These are phyloP conservation scores for Begonia masoniana DNA, from an alignment of 306 rosid genomes.

Conservation along the genomic window DNA sequence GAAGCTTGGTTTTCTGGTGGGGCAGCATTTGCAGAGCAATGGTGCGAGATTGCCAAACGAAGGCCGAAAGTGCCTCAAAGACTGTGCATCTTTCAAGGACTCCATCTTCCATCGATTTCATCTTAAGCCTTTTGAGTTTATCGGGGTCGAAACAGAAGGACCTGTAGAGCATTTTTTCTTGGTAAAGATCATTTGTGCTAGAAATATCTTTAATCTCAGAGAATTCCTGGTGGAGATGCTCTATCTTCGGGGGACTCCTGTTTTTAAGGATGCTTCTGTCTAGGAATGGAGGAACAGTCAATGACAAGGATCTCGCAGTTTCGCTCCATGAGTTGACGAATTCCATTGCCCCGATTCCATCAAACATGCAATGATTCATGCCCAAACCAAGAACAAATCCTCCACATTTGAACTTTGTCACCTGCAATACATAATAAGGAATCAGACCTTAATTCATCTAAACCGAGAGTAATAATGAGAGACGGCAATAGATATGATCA, in stretches of 20 bases:
- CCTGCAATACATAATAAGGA: conserved; percentile 17
- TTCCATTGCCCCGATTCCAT: conserved; percentile 71
- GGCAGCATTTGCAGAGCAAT: conserved; percentile 44
- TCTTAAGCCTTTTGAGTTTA: conserved; percentile 44
- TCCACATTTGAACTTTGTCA: conserved; percentile 74
- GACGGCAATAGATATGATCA: not conserved
- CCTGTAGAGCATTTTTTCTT: conserved; percentile 34
- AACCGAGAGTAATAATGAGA: not conserved
- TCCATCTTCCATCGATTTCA: conserved; percentile 41
- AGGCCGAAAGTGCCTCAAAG: conserved; percentile 67
- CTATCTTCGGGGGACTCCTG: conserved; percentile 40
- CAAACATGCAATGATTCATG: conserved; percentile 56
- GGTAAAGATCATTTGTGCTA: conserved; percentile 25
- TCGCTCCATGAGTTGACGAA: conserved; percentile 74
- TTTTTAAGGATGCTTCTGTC: conserved; percentile 58
- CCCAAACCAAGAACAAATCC: conserved; percentile 55
- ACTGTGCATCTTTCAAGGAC: conserved; percentile 37
- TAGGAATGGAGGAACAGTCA: conserved; percentile 37
- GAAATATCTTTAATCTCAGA: conserved; percentile 57
- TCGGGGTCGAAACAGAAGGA: conserved; percentile 46
- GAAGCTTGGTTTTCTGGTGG: conserved; percentile 59
- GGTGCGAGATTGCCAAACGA: conserved; percentile 78
- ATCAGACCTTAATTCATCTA: no score
- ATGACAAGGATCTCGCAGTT: conserved; percentile 46
- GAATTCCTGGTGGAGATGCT: conserved; percentile 50